A percentile compares a stretch with the other conserved stretches of the same genome.
Conservation (phyloP, 495 filamentous ascomycete species). For the Penicillium arizonense region DNA sequence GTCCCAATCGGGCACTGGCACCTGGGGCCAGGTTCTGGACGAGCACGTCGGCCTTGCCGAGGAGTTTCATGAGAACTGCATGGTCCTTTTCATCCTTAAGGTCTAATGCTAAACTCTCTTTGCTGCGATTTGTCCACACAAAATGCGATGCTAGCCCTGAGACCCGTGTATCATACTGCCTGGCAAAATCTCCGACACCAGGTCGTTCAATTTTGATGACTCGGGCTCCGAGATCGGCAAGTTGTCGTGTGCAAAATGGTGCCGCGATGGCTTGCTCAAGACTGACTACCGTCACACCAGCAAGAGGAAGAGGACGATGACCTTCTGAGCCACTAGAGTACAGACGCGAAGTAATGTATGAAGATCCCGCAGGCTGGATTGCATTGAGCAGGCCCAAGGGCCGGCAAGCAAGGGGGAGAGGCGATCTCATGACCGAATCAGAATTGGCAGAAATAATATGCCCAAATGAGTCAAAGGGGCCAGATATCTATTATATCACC, state of each 20-base stretch:
- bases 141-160: slow-evolving; percentile 50
- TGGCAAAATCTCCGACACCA: slow-evolving; percentile 49
- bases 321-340: slow-evolving; percentile 12
- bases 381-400: background rate
- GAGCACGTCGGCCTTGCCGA: slow-evolving; percentile 47
- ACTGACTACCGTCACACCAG: slow-evolving; percentile 49
- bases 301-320: slow-evolving; percentile 32
- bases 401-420: background rate
- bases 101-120: slow-evolving; percentile 49
- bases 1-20: slow-evolving; percentile 44
- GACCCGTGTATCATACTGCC: slow-evolving; percentile 47
- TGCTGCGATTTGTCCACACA: slow-evolving; percentile 53
- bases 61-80: slow-evolving; percentile 39
- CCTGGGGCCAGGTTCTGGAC: slow-evolving; percentile 54
- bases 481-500: background rate
- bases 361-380: background rate
- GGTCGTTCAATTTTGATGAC: slow-evolving; percentile 55
- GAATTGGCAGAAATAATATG: background rate
- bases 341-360: background rate
- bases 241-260: slow-evolving; percentile 51
- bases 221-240: slow-evolving; percentile 51
- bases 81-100: slow-evolving; percentile 44
- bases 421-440: background rate
- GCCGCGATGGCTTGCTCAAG: slow-evolving; percentile 54
- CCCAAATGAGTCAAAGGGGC: background rate